These are phyloP conservation scores for Penicillium simplicissimum DNA, from an alignment of 495 filamentous ascomycete genomes.

Conservation along the genomic window DNA sequence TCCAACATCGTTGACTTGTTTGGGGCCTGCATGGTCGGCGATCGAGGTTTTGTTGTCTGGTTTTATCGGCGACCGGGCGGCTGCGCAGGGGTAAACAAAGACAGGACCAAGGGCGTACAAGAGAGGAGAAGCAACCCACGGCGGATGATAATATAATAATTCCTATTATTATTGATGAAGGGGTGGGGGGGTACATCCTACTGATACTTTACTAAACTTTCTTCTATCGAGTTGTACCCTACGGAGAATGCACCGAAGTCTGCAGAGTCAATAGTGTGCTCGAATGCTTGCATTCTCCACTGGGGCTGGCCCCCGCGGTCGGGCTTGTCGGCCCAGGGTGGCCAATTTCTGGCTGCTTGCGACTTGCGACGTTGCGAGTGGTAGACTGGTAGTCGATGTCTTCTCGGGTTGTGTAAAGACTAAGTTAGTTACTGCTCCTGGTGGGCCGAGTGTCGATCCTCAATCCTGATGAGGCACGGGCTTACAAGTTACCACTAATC, in stretches of 20 bases:
- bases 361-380: too few species aligned
- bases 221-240: not conserved
- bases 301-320: not conserved
- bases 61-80: not conserved
- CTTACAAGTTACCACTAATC: not conserved
- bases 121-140: not conserved
- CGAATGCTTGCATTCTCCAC: not conserved
- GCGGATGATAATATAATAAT: not conserved
- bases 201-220: not conserved
- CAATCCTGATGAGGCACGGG: not conserved
- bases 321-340: not conserved
- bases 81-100: not conserved
- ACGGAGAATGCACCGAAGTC: constrained; percentile 3
- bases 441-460: not conserved
- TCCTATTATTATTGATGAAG: not conserved
- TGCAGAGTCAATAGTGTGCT: not conserved
- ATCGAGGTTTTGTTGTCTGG: not conserved
- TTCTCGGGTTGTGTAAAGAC: not conserved
- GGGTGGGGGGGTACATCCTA: not conserved
- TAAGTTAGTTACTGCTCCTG: not conserved
- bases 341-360: not conserved
- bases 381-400: not conserved
- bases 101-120: constrained; percentile 2
- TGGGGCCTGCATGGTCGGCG: constrained; percentile 7
- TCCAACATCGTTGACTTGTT: constrained; percentile 3